These are phyloP conservation scores for Verruconis gallopava DNA, from an alignment of 2,329 filamentous ascomycete genomes.

Conservation along the genomic window DNA sequence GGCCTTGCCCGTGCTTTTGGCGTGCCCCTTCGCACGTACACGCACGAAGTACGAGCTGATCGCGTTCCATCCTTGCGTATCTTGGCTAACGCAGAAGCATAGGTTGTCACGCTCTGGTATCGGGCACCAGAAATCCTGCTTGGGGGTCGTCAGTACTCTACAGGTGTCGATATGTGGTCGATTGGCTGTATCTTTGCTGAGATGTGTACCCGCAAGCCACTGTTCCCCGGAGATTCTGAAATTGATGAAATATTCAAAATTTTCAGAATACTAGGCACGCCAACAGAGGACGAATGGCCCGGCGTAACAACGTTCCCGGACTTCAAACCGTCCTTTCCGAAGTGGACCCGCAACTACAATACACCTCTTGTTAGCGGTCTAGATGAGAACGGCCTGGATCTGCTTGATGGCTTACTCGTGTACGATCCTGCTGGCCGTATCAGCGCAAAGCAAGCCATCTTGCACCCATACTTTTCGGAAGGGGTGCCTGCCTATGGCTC, in stretches of 20 bases:
- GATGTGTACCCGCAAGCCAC: slow-evolving; percentile 86
- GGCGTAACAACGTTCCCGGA: slow-evolving; percentile 91
- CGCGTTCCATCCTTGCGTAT: too few relatives aligned
- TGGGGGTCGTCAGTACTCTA: slow-evolving; percentile 83
- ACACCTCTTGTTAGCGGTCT: slow-evolving; percentile 53
- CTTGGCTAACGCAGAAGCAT: slow-evolving; percentile 3
- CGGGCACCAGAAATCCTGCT: slow-evolving; percentile 81
- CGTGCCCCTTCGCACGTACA: slow-evolving; percentile 81
- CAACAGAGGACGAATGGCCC: slow-evolving; percentile 70
- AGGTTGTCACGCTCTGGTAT: slow-evolving; percentile 89
- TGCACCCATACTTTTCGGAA: slow-evolving; percentile 63
- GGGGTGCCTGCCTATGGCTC: slow-evolving; percentile 2
- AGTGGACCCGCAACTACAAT: slow-evolving; percentile 64
- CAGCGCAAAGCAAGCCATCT: slow-evolving; percentile 75
- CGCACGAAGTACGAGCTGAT: slow-evolving; percentile 69
- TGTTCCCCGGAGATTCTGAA: slow-evolving; percentile 86
- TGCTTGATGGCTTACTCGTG: slow-evolving; percentile 59
- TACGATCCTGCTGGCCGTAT: slow-evolving; percentile 81
- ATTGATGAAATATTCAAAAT: slow-evolving; percentile 94
- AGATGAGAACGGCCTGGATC: slow-evolving; percentile 57
- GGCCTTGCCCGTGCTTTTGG: slow-evolving; percentile 82
- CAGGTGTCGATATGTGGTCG: slow-evolving; percentile 93
- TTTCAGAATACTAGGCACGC: slow-evolving; percentile 70
- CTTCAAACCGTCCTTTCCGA: slow-evolving; percentile 84
- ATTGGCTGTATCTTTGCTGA: slow-evolving; percentile 90